phyloP scores from a whole-genome alignment of 345 rosid species.

The Acer campestre region DNA sequence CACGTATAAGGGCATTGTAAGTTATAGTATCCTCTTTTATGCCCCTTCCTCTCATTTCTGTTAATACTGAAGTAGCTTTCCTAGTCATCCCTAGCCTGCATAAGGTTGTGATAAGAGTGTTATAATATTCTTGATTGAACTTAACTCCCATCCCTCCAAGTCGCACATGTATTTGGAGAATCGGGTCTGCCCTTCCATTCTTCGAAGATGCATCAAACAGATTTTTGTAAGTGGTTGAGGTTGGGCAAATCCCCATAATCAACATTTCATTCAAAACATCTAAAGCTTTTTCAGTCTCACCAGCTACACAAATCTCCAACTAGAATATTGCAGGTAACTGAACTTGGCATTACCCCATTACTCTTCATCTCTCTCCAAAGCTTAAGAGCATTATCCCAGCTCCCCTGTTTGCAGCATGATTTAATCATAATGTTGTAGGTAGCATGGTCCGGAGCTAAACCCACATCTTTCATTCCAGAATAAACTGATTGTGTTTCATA shows the following conservation, averaged over 20 bases:
- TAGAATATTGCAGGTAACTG: constrained; percentile 65
- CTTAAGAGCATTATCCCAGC: constrained; percentile 50
- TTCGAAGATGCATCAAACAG: constrained; percentile 60
- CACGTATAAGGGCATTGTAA: constrained; percentile 72
- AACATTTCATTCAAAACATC: constrained; percentile 59
- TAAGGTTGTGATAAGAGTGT: constrained; percentile 59
- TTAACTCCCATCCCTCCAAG: constrained; percentile 60
- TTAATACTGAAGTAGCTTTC: constrained; percentile 59
- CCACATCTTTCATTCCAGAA: constrained; percentile 64
- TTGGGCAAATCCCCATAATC: constrained; percentile 52
- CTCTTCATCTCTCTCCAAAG: constrained; percentile 77
- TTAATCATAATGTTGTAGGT: constrained; percentile 79
- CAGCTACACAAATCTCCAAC: constrained; percentile 54
- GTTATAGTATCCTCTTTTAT: constrained; percentile 51
- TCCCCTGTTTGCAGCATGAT: constrained; percentile 60
- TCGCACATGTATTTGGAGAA: constrained; percentile 58
- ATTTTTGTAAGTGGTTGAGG: constrained; percentile 46
- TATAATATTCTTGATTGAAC: constrained; percentile 56
- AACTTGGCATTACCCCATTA: constrained; percentile 53
- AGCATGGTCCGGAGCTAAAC: constrained; percentile 64
- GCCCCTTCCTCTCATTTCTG: constrained; percentile 58
- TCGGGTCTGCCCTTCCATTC: constrained; percentile 51
- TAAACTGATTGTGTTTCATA: constrained; percentile 53
- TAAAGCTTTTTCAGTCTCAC: constrained; percentile 54
- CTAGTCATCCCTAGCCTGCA: constrained; percentile 82